Conservation (phyloP, 2,329 filamentous ascomycete species). For the Arthrobotrys iridis region DNA sequence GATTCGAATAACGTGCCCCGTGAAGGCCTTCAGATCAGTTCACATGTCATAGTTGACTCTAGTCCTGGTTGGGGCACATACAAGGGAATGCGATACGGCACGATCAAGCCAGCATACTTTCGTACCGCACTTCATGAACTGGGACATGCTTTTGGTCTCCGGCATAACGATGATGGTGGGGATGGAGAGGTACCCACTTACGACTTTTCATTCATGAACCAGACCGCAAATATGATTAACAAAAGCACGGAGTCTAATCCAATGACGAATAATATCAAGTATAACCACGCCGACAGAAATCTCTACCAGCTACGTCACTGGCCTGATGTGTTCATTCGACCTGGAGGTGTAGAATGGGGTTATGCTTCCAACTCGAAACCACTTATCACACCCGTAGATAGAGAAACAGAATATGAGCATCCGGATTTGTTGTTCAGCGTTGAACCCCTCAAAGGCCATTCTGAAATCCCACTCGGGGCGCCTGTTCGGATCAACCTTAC, state of each 20-base stretch:
- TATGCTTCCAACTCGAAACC: background rate
- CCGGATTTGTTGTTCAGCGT: slow-evolving; percentile 7
- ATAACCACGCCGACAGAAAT: slow-evolving; percentile 24
- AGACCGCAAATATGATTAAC: slow-evolving; percentile 1
- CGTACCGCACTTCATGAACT: slow-evolving; percentile 26
- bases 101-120: slow-evolving; percentile 2
- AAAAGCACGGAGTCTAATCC: background rate
- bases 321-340: slow-evolving; percentile 17
- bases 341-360: slow-evolving; percentile 13
- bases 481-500: slow-evolving; percentile 13
- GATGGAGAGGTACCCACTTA: background rate
- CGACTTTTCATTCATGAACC: slow-evolving; percentile 23
- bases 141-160: slow-evolving; percentile 20
- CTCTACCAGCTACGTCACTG: slow-evolving; percentile 28
- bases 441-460: background rate
- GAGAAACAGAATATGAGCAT: slow-evolving; percentile 6
- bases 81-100: slow-evolving; percentile 5
- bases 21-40: slow-evolving; percentile 14
- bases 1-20: slow-evolving; percentile 24
- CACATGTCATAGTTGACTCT: background rate
- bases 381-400: background rate
- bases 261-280: background rate
- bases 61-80: slow-evolving; percentile 8
- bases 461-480: slow-evolving; percentile 17
- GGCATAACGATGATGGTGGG: slow-evolving; percentile 15